These are phyloP conservation scores for Penicillium olsonii DNA, from an alignment of 2,329 filamentous ascomycete genomes.

Conservation along the genomic window DNA sequence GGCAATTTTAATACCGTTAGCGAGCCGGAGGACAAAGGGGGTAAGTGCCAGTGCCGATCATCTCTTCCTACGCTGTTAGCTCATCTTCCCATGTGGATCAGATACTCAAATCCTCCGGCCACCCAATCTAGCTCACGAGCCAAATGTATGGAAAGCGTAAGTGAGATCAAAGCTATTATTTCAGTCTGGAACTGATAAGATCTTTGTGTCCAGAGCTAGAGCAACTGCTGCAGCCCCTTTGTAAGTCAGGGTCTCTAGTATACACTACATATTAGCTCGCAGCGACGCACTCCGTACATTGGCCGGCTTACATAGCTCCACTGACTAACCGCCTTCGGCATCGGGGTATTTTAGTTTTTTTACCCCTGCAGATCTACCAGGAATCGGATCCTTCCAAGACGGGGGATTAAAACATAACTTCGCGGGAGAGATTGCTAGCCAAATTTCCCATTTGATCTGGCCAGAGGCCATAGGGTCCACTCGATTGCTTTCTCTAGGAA, in stretches of 20 bases:
- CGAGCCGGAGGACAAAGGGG: background rate
- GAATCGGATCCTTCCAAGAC: constrained; percentile 16
- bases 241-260: too few species aligned
- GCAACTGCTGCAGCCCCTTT: constrained; percentile 23
- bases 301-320: too few species aligned
- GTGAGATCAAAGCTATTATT: background rate
- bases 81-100: constrained; percentile 3
- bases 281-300: constrained; percentile 4
- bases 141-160: constrained; percentile 17
- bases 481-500: constrained; percentile 20
- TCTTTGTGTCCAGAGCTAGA: constrained; percentile 13
- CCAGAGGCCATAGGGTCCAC: constrained; percentile 7
- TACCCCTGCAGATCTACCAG: constrained; percentile 14
- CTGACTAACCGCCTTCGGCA: too few species aligned
- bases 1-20: constrained; percentile 19
- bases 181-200: background rate
- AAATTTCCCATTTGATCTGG: constrained; percentile 21
- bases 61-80: background rate
- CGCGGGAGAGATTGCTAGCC: constrained; percentile 7
- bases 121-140: constrained; percentile 8
- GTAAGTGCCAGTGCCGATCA: background rate
- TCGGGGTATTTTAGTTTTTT: constrained; percentile 24
- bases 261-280: background rate
- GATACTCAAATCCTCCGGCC: constrained; percentile 18
- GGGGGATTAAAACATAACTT: constrained; percentile 20